phyloP scores from a whole-genome alignment of 164 flowering plant genomes.

The Taxillus chinensis region DNA sequence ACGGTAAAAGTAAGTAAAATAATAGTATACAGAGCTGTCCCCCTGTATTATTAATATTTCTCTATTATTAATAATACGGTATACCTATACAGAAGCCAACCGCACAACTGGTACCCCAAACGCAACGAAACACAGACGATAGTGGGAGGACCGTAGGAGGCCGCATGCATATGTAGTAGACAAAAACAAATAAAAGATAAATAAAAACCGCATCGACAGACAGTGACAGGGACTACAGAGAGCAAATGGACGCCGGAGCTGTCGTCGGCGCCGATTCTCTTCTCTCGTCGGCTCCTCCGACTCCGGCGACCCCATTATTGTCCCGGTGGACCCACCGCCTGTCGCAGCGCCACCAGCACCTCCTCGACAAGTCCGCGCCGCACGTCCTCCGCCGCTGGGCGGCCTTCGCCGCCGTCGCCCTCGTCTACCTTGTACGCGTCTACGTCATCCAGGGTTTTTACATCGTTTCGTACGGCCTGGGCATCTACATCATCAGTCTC shows the following conservation, averaged over 20 bases:
- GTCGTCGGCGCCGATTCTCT: constrained; percentile 4
- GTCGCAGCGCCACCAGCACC: constrained; percentile 35
- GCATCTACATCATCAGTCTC: constrained; percentile 49
- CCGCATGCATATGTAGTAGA: no score
- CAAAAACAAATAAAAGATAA: no score
- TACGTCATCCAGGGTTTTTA: constrained; percentile 46
- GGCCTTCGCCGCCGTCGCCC: constrained; percentile 20
- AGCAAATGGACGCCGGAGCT: constrained; percentile 10
- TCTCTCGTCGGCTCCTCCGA: constrained; percentile 5
- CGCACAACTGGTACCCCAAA: no score
- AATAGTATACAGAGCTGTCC: no score
- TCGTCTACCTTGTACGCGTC: constrained; percentile 35
- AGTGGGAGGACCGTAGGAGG: no score
- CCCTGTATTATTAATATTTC: no score
- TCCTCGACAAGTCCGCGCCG: constrained; percentile 46
- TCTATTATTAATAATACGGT: no score
- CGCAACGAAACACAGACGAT: no score
- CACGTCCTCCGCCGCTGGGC: constrained; percentile 41
- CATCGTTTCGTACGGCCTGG: constrained; percentile 51
- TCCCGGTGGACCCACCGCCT: constrained; percentile 20
- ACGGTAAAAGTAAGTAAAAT: no score
- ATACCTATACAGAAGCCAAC: no score
- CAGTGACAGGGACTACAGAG: not conserved
- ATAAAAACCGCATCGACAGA: no score
- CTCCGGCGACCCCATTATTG: constrained; percentile 13